A percentile compares a stretch with the other conserved stretches of the same genome.
These are phyloP conservation scores for Skeletonema grethae DNA, from an alignment of 108 stramenopile genomes.

Conservation along the genomic window DNA sequence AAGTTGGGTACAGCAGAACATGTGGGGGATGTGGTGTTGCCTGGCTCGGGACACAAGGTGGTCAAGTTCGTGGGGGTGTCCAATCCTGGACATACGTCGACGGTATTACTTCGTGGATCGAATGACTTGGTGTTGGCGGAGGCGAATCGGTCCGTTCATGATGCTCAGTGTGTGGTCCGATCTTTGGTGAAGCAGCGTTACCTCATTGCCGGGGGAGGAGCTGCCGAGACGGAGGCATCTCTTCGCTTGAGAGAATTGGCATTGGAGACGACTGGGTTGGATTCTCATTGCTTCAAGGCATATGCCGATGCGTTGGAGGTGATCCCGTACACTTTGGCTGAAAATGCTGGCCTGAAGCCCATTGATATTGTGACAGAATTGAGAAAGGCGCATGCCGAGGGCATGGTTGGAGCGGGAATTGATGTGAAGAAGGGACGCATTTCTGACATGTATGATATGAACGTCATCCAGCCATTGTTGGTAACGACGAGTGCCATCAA, in stretches of 20 bases:
- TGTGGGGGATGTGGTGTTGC: conserved; percentile 93
- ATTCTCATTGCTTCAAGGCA: conserved; percentile 95
- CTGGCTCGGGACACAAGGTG: conserved; percentile 92
- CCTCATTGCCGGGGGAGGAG: conserved; percentile 99
- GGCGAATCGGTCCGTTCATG: conserved; percentile 97
- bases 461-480: conserved; percentile 96
- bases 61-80: conserved; percentile 96
- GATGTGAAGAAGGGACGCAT: conserved; percentile 94
- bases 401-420: conserved; percentile 90
- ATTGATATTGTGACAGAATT: conserved; percentile 97
- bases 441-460: conserved; percentile 93
- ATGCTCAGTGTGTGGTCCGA: conserved; percentile 99
- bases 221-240: conserved; percentile 94
- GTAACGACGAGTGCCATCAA: conserved; percentile 93
- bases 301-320: conserved; percentile 98
- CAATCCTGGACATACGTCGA: conserved; percentile 90
- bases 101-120: conserved; percentile 95
- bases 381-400: conserved; percentile 89
- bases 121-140: conserved; percentile 98
- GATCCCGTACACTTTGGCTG: conserved; percentile 98
- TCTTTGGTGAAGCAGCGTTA: conserved; percentile 94
- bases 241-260: conserved; percentile 83
- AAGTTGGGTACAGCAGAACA: conserved; percentile 89
- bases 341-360: conserved; percentile 99
- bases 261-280: conserved; percentile 84